Evolutionary conservation across 306 rosid genomes (phyloP).

Genomic region (Abrus pulchellus): DNA sequence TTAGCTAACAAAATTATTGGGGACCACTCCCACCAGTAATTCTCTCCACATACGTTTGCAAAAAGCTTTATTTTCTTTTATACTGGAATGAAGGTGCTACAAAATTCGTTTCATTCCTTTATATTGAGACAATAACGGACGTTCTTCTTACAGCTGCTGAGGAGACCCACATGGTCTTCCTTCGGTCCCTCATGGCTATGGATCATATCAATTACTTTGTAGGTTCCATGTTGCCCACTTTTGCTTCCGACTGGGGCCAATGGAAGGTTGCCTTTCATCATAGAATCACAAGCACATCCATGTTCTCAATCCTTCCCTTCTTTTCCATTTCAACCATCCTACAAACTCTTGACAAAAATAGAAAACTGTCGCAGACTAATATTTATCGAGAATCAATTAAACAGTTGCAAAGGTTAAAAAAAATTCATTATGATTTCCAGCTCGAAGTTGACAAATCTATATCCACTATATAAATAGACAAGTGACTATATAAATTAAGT

Average conservation of each 20-base stretch:
- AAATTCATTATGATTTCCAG: no score
- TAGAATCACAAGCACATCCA: not conserved
- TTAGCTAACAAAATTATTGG: no score
- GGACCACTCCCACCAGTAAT: no score
- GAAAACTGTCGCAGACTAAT: no score
- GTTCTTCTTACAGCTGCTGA: not conserved
- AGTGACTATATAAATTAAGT: not conserved
- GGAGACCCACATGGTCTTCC: not conserved
- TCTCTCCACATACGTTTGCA: no score
- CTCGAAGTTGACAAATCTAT: no score
- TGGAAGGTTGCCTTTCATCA: conserved; percentile 14
- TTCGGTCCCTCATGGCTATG: not conserved
- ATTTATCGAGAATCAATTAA: no score
- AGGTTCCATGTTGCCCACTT: not conserved
- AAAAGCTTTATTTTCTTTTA: no score
- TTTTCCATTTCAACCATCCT: no score
- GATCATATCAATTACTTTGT: not conserved
- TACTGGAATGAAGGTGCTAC: no score
- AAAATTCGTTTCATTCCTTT: not conserved
- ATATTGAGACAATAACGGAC: not conserved
- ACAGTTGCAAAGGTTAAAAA: no score
- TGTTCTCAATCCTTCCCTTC: not conserved
- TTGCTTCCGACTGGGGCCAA: not conserved
- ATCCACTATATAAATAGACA: not conserved
- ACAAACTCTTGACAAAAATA: no score